Evolutionary conservation across 176 grass and related monocot species (phyloP).

Genomic region (Thinopyrum elongatum): DNA sequence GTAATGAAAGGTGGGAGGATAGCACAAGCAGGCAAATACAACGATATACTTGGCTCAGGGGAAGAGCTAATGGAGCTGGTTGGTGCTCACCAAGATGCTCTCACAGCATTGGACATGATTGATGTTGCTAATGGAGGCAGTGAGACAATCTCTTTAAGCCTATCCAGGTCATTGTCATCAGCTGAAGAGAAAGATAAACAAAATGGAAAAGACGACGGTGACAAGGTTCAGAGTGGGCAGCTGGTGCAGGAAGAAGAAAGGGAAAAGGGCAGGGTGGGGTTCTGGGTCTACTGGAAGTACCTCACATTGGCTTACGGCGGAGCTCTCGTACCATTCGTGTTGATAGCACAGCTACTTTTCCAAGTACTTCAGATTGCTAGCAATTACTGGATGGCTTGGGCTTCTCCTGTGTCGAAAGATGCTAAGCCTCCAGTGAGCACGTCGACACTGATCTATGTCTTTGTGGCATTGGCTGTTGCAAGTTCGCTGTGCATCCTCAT

Average conservation of each 20-base stretch:
- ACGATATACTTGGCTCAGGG: slow-evolving; percentile 56
- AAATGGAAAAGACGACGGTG: slow-evolving; percentile 38
- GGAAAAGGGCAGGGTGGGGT: slow-evolving; percentile 80
- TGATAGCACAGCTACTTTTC: slow-evolving; percentile 75
- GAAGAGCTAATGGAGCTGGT: slow-evolving; percentile 85
- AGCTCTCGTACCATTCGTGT: slow-evolving; percentile 65
- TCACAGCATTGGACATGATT: slow-evolving; percentile 42
- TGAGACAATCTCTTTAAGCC: slow-evolving; percentile 2
- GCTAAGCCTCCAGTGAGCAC: slow-evolving; percentile 58
- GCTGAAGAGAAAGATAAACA: slow-evolving; percentile 37
- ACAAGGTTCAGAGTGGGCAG: slow-evolving; percentile 45
- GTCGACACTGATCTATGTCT: slow-evolving; percentile 68
- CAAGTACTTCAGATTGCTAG: slow-evolving; percentile 83
- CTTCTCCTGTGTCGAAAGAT: slow-evolving; percentile 61
- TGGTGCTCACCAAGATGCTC: slow-evolving; percentile 67
- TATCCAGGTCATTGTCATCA: slow-evolving; percentile 28
- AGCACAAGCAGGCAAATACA: slow-evolving; percentile 71
- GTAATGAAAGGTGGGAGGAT: slow-evolving; percentile 81
- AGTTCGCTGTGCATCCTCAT: slow-evolving; percentile 59
- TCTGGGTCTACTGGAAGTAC: slow-evolving; percentile 91
- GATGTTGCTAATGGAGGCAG: slow-evolving; percentile 5
- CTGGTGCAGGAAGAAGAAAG: slow-evolving; percentile 94
- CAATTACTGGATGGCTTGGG: slow-evolving; percentile 97
- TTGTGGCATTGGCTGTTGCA: slow-evolving; percentile 51
- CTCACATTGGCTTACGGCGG: slow-evolving; percentile 79